Evolutionary conservation across 495 filamentous ascomycete species (phyloP).

Genomic region (Podospora bellae-mahoneyi): DNA sequence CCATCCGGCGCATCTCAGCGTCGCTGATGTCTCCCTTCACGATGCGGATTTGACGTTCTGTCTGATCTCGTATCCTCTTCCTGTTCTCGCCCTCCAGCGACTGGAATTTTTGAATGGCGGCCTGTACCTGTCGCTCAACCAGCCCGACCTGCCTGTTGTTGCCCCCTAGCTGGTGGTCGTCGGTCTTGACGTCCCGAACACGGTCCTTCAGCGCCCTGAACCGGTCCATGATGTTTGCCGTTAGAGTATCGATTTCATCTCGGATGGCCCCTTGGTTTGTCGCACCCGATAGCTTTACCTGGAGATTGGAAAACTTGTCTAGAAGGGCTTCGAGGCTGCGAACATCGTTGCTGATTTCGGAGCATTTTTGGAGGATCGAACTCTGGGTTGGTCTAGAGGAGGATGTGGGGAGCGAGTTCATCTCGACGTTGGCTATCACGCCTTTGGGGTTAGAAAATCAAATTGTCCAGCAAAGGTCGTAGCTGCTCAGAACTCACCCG

Average conservation of each 20-base stretch:
- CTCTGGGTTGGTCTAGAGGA: conserved; percentile 34
- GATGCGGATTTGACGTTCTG: conserved; percentile 85
- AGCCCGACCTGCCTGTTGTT: conserved; percentile 76
- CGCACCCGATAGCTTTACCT: conserved; percentile 58
- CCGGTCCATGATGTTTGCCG: conserved; percentile 70
- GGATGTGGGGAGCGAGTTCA: conserved; percentile 51
- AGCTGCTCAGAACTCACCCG: conserved; percentile 26
- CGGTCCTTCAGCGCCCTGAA: conserved; percentile 72
- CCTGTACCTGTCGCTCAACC: conserved; percentile 72
- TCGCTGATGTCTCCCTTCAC: conserved; percentile 74
- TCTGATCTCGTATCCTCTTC: conserved; percentile 72
- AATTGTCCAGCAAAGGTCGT: not conserved
- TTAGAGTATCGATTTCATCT: conserved; percentile 56
- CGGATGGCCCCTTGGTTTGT: conserved; percentile 52
- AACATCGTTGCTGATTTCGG: conserved; percentile 71
- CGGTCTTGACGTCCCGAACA: conserved; percentile 74
- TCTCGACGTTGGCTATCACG: conserved; percentile 52
- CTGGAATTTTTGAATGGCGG: conserved; percentile 76
- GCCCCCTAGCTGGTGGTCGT: conserved; percentile 65
- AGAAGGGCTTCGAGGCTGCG: conserved; percentile 67
- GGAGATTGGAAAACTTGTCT: conserved; percentile 54
- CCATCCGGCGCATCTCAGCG: conserved; percentile 71
- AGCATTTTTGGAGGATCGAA: conserved; percentile 77
- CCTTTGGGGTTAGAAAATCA: not conserved
- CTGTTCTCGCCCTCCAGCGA: conserved; percentile 70